These are phyloP conservation scores for Colletotrichum lentis DNA, from an alignment of 2,329 filamentous ascomycete genomes.

Conservation along the genomic window DNA sequence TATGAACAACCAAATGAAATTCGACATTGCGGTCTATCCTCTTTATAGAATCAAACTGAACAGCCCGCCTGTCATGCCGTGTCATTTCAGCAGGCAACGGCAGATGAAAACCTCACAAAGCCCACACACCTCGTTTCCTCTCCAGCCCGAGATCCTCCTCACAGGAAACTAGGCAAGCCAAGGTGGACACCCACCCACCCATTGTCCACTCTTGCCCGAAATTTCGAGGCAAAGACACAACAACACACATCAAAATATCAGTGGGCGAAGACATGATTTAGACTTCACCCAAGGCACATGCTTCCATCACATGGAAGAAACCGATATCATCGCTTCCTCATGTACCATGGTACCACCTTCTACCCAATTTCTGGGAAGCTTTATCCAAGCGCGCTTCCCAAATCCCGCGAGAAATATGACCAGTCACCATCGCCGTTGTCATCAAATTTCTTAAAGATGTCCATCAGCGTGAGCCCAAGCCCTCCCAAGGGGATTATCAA, in stretches of 20 bases:
- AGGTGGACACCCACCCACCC: background rate
- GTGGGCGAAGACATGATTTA: background rate
- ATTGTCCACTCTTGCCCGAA: background rate
- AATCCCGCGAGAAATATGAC: background rate
- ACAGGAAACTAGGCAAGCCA: too few species aligned
- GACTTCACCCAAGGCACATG: background rate
- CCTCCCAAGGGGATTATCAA: background rate
- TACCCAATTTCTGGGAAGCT: background rate
- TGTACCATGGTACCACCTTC: background rate
- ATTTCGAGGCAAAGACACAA: background rate
- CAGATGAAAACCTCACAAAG: background rate
- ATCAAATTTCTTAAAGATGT: background rate
- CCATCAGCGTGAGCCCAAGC: background rate
- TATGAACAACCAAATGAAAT: constrained; percentile 4
- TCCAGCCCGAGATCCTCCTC: background rate
- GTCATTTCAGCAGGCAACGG: background rate
- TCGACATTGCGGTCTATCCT: constrained; percentile 1
- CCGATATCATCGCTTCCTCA: background rate
- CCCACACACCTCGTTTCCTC: background rate
- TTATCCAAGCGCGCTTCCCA: background rate
- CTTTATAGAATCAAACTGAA: background rate
- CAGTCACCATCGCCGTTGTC: background rate
- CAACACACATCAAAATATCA: background rate
- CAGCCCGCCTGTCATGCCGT: background rate
- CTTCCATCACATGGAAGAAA: background rate